Evolutionary conservation across 768 basidiomycete species (phyloP).

Genomic region (Termitomyces sp.): DNA sequence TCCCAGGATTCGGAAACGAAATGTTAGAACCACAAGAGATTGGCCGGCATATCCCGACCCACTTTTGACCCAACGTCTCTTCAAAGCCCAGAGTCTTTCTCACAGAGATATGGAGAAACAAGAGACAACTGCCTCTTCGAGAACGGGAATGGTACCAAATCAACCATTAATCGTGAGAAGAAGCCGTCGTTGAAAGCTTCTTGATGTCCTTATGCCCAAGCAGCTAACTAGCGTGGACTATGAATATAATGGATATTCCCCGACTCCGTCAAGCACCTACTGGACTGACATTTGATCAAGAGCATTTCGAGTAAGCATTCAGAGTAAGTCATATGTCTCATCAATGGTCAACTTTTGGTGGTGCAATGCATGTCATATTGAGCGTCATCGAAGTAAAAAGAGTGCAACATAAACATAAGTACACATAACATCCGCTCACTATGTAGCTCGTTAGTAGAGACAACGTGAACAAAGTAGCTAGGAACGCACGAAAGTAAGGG

Average conservation of each 20-base stretch:
- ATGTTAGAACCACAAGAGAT: not conserved
- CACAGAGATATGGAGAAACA: not conserved
- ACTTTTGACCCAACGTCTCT: not conserved
- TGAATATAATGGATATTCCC: not conserved
- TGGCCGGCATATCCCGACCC: not conserved
- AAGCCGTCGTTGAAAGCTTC: not conserved
- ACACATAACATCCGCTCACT: conserved; percentile 16
- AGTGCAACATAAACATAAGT: conserved; percentile 13
- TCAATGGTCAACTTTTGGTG: not conserved
- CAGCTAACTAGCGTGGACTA: not conserved
- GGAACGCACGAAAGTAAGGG: conserved; percentile 82
- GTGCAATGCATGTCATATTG: conserved; percentile 19
- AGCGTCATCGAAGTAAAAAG: conserved; percentile 7
- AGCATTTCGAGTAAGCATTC: not conserved
- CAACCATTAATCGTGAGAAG: not conserved
- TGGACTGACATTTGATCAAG: no score
- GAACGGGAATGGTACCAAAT: not conserved
- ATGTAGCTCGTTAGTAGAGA: not conserved
- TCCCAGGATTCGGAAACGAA: no score
- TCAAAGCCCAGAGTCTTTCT: not conserved
- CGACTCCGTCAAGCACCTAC: not conserved
- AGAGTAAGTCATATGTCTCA: not conserved
- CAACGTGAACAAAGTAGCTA: not conserved
- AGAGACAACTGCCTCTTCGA: not conserved
- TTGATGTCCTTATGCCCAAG: not conserved